Conservation (phyloP, 331 rosid species). For the Quercus tomentella region DNA sequence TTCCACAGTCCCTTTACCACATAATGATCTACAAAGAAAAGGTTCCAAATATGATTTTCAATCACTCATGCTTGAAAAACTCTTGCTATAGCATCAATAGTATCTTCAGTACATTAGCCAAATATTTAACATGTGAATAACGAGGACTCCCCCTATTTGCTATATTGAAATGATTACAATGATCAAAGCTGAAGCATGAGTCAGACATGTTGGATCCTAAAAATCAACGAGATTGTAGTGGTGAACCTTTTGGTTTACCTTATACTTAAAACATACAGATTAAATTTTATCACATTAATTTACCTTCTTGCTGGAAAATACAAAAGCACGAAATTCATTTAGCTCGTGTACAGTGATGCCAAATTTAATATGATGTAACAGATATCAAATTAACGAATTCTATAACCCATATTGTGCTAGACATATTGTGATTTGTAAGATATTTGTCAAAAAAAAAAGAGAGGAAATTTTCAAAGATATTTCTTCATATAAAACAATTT, state of each 20-base stretch:
- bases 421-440: background rate
- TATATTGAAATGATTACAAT: background rate
- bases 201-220: background rate
- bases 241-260: background rate
- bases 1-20: slow-evolving; percentile 88
- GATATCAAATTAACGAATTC: background rate
- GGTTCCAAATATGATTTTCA: slow-evolving; percentile 3
- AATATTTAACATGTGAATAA: background rate
- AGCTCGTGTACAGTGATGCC: background rate
- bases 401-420: background rate
- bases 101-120: background rate
- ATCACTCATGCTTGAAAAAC: background rate
- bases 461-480: background rate
- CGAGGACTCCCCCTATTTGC: background rate
- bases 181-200: background rate
- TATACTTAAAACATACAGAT: background rate
- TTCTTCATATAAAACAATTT: background rate
- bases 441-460: background rate
- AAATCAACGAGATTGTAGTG: background rate
- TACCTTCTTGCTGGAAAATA: background rate
- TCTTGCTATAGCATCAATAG: background rate
- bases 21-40: slow-evolving; percentile 56
- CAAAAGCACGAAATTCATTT: background rate
- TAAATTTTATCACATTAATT: background rate
- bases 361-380: background rate